Conservation (phyloP, 495 filamentous ascomycete species). For the Glonium stellatum region DNA sequence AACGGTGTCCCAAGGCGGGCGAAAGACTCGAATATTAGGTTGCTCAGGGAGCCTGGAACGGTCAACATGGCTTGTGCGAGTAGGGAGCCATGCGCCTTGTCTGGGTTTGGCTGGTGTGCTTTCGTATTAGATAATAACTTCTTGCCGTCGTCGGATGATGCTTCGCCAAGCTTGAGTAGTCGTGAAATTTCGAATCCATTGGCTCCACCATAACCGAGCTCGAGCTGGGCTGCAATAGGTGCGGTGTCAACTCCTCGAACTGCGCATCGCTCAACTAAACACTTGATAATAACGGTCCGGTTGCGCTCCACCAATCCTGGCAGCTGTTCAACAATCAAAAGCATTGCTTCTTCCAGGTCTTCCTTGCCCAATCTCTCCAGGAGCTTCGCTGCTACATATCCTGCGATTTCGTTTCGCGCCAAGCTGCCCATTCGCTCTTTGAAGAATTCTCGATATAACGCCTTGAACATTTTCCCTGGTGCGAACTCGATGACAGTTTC, state of each 20-base stretch:
- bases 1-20: slow-evolving; percentile 37
- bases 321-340: slow-evolving; percentile 62
- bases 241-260: slow-evolving; percentile 57
- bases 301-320: slow-evolving; percentile 61
- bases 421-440: slow-evolving; percentile 66
- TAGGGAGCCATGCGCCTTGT: slow-evolving; percentile 57
- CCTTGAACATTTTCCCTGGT: slow-evolving; percentile 84
- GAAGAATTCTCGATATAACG: slow-evolving; percentile 66
- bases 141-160: slow-evolving; percentile 25
- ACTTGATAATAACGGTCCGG: slow-evolving; percentile 68
- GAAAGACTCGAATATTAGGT: slow-evolving; percentile 51
- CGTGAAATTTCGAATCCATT: slow-evolving; percentile 40
- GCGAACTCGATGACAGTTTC: slow-evolving; percentile 74
- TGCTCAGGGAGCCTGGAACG: slow-evolving; percentile 49
- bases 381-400: slow-evolving; percentile 71
- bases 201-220: slow-evolving; percentile 46
- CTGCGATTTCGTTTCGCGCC: slow-evolving; percentile 80
- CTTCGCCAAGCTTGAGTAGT: slow-evolving; percentile 40
- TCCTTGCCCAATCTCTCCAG: slow-evolving; percentile 78
- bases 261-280: slow-evolving; percentile 73
- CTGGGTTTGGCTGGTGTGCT: slow-evolving; percentile 26
- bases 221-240: slow-evolving; percentile 53
- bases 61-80: slow-evolving; percentile 60
- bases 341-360: slow-evolving; percentile 63
- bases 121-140: slow-evolving; percentile 19